Conservation (phyloP, 129 eudicot genomes). For the Cynara cardunculus region DNA sequence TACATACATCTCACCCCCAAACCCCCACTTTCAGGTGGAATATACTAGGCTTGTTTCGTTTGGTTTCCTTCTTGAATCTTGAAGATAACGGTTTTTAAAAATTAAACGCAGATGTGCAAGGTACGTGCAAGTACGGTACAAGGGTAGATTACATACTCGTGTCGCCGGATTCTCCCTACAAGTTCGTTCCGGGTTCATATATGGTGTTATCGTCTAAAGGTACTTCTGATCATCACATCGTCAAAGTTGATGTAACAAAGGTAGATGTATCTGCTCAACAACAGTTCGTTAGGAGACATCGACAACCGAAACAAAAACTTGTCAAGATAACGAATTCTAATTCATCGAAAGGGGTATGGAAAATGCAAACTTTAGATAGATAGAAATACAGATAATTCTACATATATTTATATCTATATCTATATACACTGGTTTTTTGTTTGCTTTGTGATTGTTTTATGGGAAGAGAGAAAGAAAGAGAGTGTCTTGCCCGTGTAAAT, state of each 20-base stretch:
- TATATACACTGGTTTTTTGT: background rate
- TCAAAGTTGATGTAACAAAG: slow-evolving; percentile 69
- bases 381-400: background rate
- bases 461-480: background rate
- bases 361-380: slow-evolving; percentile 44
- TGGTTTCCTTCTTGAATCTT: background rate
- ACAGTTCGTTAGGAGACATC: slow-evolving; percentile 26
- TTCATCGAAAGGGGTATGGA: slow-evolving; percentile 73
- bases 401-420: background rate
- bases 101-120: slow-evolving; percentile 72
- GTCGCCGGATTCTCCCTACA: slow-evolving; percentile 71
- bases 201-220: slow-evolving; percentile 90
- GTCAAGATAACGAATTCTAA: slow-evolving; percentile 61
- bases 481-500: slow-evolving; percentile 18
- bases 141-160: slow-evolving; percentile 74
- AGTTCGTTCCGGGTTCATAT: slow-evolving; percentile 88
- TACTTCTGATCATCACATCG: slow-evolving; percentile 96
- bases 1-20: background rate
- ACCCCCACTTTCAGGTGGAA: background rate
- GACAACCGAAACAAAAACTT: slow-evolving; percentile 47
- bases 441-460: slow-evolving; percentile 23
- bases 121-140: slow-evolving; percentile 96
- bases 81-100: background rate
- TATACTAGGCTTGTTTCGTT: background rate
- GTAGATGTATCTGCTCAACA: slow-evolving; percentile 26